Base-by-base conservation (phyloP, 1,139 yeast species). In the Magnusiomyces sp. region DNA sequence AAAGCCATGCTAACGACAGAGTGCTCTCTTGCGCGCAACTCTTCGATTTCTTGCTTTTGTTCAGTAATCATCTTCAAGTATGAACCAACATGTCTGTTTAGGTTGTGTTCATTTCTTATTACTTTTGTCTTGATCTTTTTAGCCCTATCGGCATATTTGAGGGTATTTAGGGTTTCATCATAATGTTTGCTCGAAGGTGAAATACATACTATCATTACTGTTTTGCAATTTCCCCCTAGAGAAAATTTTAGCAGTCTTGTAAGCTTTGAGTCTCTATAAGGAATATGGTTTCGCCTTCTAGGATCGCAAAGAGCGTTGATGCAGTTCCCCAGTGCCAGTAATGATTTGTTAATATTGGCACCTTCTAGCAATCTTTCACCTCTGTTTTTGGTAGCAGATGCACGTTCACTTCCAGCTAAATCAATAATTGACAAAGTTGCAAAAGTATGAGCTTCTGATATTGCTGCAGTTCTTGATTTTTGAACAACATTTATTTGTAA, bases 201-300 rank as follows among this genome's bases (percentile, higher is more conserved):
- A 2, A 90, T 78, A 67, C 97, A 90, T 1, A 89, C 97, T 58
- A 90, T 87, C 97, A 90, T 90, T 4, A 88, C 92, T 0, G 97
- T 90, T 64, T 86, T 84, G 67, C 97, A 89, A 62, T 88, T 87
- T 0, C 97, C 97, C 3, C 96, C 96, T n/a, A 90, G 71, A 0
- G 96, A 88, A 62, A 86, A 88, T 62, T 89, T 88, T 50, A 90
- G 74, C 48, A 90, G 70, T 56, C 97, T 70, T 0, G 97, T 90
- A 48, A 90, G 72, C 60, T 89, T 89, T 5, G 95, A 87, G 64
- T 90, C 95, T 57, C 97, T 69, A 65, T 86, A 90, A 0, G 97
- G 97, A 11, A 92, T 78, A 67, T 90, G 97, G 54, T 79, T 75
- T 49, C 79, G 68, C 53, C 79, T 69, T 52, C 81, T 70, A 1